These are phyloP conservation scores for Linderniella brevidens DNA, from an alignment of 257 asterid genomes.

Conservation along the genomic window DNA sequence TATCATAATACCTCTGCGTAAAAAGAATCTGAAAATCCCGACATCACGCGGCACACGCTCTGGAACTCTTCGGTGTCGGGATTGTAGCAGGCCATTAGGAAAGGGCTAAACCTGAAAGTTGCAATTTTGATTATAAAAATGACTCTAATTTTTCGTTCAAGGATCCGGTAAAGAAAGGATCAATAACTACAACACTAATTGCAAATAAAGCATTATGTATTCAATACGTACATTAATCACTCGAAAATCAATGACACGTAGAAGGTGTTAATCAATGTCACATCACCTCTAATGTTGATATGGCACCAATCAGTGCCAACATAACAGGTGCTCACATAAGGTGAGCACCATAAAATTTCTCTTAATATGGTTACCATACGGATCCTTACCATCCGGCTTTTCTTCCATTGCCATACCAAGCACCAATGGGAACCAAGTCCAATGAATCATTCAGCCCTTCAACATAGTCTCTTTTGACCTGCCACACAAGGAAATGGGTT, in stretches of 20 bases:
- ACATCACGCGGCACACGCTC: slow-evolving; percentile 90
- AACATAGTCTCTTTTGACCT: slow-evolving; percentile 82
- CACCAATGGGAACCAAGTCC: slow-evolving; percentile 94
- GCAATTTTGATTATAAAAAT: neutral
- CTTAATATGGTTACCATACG: too few relatives aligned
- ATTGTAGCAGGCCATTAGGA: slow-evolving; percentile 83
- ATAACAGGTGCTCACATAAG: too few relatives aligned
- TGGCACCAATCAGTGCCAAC: too few relatives aligned
- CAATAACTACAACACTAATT: too few relatives aligned
- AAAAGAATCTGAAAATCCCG: slow-evolving; percentile 82
- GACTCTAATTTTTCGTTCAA: too few relatives aligned
- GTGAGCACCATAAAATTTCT: too few relatives aligned
- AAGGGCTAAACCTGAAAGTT: slow-evolving; percentile 68
- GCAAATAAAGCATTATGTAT: too few relatives aligned
- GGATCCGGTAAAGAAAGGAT: too few relatives aligned
- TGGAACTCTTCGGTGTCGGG: slow-evolving; percentile 78
- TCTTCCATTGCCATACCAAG: slow-evolving; percentile 94
- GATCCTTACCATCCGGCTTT: slow-evolving; percentile 76
- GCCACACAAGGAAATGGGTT: slow-evolving; percentile 15
- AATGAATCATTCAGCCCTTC: slow-evolving; percentile 74
- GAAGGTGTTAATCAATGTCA: too few relatives aligned
- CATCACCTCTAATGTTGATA: too few relatives aligned
- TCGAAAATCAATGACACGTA: too few relatives aligned
- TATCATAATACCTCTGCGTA: slow-evolving; percentile 40
- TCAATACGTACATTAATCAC: too few relatives aligned